Percentiles rank a stretch among this genome's conserved stretches.
Evolutionary conservation across 306 rosid genomes (phyloP).

Genomic region (Bauhinia variegata): DNA sequence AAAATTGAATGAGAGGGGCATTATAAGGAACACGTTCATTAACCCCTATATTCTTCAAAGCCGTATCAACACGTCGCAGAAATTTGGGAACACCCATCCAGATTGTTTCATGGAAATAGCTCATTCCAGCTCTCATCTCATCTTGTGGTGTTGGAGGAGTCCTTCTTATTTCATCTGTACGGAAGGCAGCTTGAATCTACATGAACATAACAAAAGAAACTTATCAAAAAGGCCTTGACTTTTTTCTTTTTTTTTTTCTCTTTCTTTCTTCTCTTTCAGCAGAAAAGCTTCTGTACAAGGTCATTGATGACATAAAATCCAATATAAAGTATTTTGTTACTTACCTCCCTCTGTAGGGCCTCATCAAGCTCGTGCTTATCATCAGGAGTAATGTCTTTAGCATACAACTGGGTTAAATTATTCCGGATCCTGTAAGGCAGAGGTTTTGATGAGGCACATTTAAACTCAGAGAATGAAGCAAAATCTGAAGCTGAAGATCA

Average conservation of each 20-base stretch:
- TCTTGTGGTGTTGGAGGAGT: conserved; percentile 99
- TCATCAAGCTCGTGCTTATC: conserved; percentile 98
- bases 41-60: conserved; percentile 89
- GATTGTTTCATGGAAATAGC: conserved; percentile 98
- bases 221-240: too few species aligned
- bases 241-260: too few species aligned
- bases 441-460: background rate
- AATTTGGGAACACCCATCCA: conserved; percentile 96
- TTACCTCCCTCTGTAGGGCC: conserved; percentile 95
- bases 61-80: conserved; percentile 94
- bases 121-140: conserved; percentile 99
- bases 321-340: conserved; percentile 31
- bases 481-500: conserved; percentile 12
- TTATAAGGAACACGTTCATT: conserved; percentile 90
- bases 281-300: conserved; percentile 9
- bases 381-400: conserved; percentile 96
- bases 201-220: conserved; percentile 23
- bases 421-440: conserved; percentile 68
- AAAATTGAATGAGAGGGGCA: conserved; percentile 95
- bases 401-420: conserved; percentile 80
- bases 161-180: conserved; percentile 92
- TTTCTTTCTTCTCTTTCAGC: background rate
- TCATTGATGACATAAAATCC: background rate
- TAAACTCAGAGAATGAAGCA: background rate
- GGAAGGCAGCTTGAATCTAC: conserved; percentile 99